Percentiles rank a stretch among this genome's conserved stretches.
phyloP scores from a whole-genome alignment of 805 yeast species.

The Saccharomyces paradoxus region DNA sequence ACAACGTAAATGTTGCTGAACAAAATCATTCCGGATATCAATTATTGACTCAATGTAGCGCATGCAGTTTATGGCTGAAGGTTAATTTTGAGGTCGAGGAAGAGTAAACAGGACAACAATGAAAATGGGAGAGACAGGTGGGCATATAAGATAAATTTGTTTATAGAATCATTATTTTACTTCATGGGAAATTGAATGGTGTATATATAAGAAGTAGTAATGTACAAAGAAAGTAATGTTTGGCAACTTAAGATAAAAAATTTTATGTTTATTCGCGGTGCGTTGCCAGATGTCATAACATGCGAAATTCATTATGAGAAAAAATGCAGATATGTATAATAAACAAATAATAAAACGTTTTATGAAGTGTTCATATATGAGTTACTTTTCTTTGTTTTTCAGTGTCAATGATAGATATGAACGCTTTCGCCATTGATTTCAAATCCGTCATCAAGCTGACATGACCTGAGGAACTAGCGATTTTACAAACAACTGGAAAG shows the following conservation, averaged over 20 bases:
- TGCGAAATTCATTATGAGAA: background rate
- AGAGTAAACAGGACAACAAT: conserved; percentile 9
- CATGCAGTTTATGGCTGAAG: conserved; percentile 81
- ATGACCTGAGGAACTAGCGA: conserved; percentile 63
- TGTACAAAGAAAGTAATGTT: background rate
- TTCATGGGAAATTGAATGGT: background rate
- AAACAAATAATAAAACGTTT: background rate
- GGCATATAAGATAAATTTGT: background rate
- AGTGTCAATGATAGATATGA: conserved; percentile 53
- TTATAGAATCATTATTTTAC: background rate
- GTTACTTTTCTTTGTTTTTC: conserved; percentile 31
- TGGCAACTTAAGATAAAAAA: background rate
- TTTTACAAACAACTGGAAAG: conserved; percentile 62
- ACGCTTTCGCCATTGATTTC: conserved; percentile 61
- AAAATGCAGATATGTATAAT: background rate
- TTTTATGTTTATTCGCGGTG: background rate
- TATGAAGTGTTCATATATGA: background rate
- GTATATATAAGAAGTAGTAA: background rate
- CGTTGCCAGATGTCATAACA: background rate
- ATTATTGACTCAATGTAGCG: conserved; percentile 67
- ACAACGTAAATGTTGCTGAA: conserved; percentile 30
- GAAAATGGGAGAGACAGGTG: background rate
- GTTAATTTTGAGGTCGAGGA: conserved; percentile 48
- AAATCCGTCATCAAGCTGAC: conserved; percentile 72
- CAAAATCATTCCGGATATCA: conserved; percentile 46